These are phyloP conservation scores for Talaromyces sp. DNA, from an alignment of 2,329 filamentous ascomycete species.

Conservation along the genomic window DNA sequence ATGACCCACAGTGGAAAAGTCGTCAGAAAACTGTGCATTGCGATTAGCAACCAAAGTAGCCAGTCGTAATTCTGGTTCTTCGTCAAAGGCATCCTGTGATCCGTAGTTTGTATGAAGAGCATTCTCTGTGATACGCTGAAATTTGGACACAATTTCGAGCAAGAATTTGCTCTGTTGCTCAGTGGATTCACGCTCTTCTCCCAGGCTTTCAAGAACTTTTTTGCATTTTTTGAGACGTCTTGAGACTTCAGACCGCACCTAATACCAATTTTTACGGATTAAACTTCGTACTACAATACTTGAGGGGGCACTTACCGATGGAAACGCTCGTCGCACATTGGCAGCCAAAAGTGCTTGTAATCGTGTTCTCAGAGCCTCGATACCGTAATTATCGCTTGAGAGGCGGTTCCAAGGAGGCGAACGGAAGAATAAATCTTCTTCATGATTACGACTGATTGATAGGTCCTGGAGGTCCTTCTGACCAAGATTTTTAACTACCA, in stretches of 20 bases:
- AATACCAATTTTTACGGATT: no score
- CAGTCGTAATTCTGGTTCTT: background rate
- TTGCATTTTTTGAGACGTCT: background rate
- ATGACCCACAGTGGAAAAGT: no score
- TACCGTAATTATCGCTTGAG: constrained; percentile 35
- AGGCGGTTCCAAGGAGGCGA: constrained; percentile 33
- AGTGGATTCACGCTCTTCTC: background rate
- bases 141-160: background rate
- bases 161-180: background rate
- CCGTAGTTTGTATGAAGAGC: constrained; percentile 1
- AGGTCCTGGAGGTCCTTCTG: constrained; percentile 96
- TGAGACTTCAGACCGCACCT: background rate
- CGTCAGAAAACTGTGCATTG: no score
- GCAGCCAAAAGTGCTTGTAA: constrained; percentile 40
- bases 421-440: constrained; percentile 26
- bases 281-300: background rate
- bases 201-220: background rate
- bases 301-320: constrained; percentile 26
- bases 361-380: constrained; percentile 35
- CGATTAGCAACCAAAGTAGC: background rate
- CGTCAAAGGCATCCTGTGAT: background rate
- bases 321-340: constrained; percentile 44
- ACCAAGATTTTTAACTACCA: constrained; percentile 94
- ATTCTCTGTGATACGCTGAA: background rate
- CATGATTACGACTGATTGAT: constrained; percentile 35